Conservation (phyloP, 2,329 filamentous ascomycete genomes). For the Talaromyces sp. region DNA sequence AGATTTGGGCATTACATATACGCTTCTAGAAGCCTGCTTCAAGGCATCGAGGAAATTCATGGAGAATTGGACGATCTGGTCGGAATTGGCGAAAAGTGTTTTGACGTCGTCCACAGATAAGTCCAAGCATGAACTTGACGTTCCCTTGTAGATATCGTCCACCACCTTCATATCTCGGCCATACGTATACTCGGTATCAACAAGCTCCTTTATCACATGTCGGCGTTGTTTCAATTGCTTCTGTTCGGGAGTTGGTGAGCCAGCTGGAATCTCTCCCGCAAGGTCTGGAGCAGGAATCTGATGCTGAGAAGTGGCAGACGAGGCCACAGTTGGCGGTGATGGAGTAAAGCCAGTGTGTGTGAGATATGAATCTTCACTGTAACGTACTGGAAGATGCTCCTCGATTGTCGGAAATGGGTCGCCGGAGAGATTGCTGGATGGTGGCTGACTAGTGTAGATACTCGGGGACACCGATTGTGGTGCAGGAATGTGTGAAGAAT, state of each 20-base stretch:
- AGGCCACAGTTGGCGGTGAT: constrained; percentile 35
- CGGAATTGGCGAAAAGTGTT: constrained; percentile 86
- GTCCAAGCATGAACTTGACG: constrained; percentile 75
- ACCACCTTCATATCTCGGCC: constrained; percentile 95
- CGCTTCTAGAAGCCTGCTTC: constrained; percentile 73
- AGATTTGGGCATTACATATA: constrained; percentile 68
- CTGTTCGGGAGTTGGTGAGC: constrained; percentile 41
- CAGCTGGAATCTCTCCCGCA: constrained; percentile 22
- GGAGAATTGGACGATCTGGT: constrained; percentile 86
- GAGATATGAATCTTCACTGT: constrained; percentile 41
- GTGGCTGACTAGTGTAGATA: constrained; percentile 24
- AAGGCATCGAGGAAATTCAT: constrained; percentile 74
- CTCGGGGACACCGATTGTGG: constrained; percentile 20
- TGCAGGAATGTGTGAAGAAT: background rate
- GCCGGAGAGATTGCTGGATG: constrained; percentile 22
- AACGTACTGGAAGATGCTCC: constrained; percentile 29
- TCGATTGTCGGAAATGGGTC: constrained; percentile 26
- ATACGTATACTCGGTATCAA: constrained; percentile 90
- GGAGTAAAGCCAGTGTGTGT: constrained; percentile 30
- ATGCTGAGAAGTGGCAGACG: constrained; percentile 40
- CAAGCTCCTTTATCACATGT: constrained; percentile 83
- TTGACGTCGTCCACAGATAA: constrained; percentile 82
- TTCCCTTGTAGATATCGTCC: constrained; percentile 96
- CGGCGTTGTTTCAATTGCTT: constrained; percentile 72
- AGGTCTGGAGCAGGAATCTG: constrained; percentile 32